Conservation (phyloP, 2,329 filamentous ascomycete species). For the Neurospora crassa region DNA sequence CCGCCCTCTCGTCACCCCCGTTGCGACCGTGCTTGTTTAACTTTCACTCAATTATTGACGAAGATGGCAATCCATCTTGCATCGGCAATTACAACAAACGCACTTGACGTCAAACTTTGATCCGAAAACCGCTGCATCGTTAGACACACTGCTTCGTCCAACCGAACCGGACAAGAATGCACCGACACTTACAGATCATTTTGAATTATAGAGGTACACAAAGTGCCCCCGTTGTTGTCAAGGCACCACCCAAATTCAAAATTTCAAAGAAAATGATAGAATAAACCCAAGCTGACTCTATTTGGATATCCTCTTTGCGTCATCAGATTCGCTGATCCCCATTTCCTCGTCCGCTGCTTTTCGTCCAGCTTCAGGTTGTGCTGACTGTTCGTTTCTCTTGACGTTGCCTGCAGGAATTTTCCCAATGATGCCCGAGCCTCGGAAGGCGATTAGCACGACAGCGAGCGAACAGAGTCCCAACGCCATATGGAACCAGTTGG, state of each 20-base stretch:
- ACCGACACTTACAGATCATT: neutral
- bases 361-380: neutral
- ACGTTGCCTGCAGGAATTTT: slow-evolving; percentile 20
- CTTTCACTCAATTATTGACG: neutral
- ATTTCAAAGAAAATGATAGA: neutral
- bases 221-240: neutral
- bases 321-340: neutral
- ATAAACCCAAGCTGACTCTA: neutral
- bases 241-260: neutral
- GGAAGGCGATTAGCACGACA: slow-evolving; percentile 38
- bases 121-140: neutral
- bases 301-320: neutral
- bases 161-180: neutral
- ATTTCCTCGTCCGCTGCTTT: neutral
- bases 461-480: slow-evolving; percentile 33
- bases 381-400: slow-evolving; percentile 3
- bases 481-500: slow-evolving; percentile 42
- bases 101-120: neutral
- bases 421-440: slow-evolving; percentile 43
- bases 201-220: neutral
- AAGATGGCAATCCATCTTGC: neutral
- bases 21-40: neutral
- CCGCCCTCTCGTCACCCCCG: neutral
- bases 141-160: neutral
- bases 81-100: neutral